Conservation (phyloP, 2,329 filamentous ascomycete species). For the Exophiala lecanii-corni region DNA sequence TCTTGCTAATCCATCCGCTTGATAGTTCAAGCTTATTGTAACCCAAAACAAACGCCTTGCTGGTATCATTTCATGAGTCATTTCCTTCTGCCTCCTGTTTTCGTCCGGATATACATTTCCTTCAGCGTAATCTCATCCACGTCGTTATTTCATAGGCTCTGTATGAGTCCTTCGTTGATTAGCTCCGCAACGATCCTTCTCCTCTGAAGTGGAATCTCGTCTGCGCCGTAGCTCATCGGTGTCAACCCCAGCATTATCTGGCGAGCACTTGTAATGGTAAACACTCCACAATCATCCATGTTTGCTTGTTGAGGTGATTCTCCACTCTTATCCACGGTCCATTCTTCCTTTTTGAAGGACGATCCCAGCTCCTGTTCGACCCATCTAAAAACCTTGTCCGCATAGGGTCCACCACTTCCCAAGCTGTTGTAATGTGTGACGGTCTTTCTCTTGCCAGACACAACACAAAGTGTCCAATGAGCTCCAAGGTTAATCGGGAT, state of each 20-base stretch:
- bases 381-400: conserved; percentile 38
- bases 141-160: conserved; percentile 9
- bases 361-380: conserved; percentile 39
- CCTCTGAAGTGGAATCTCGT: conserved; percentile 39
- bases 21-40: no score
- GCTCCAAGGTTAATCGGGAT: conserved; percentile 42
- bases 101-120: background rate
- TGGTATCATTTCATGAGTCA: background rate
- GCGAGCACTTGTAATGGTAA: conserved; percentile 46
- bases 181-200: conserved; percentile 45
- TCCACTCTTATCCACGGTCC: conserved; percentile 31
- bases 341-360: conserved; percentile 40
- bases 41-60: background rate
- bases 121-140: background rate
- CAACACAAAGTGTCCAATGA: conserved; percentile 48
- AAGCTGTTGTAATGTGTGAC: conserved; percentile 48
- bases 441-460: conserved; percentile 38
- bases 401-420: conserved; percentile 30
- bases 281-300: conserved; percentile 47
- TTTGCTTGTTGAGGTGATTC: conserved; percentile 44
- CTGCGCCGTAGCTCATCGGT: conserved; percentile 38
- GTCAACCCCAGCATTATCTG: conserved; percentile 40
- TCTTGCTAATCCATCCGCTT: no score
- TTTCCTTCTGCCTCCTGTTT: background rate
- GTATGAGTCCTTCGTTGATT: conserved; percentile 36